phyloP scores from a whole-genome alignment of 805 yeast genomes.

The Wickerhamiella cacticola region DNA sequence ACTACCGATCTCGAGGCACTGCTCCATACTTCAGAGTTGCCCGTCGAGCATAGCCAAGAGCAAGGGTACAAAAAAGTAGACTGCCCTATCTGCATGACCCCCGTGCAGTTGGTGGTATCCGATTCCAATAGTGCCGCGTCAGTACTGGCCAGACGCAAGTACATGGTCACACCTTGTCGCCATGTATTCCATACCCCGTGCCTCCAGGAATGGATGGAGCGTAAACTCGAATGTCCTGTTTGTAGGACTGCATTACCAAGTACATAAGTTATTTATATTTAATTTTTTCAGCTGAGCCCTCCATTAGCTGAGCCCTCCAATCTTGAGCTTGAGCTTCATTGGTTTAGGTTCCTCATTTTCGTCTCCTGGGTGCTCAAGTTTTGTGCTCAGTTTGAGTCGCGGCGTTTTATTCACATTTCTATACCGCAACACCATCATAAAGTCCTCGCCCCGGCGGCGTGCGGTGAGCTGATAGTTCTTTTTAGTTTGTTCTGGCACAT shows the following conservation, averaged over 20 bases:
- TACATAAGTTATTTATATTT: not conserved
- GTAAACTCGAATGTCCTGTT: slow-evolving; percentile 86
- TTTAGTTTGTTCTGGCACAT: slow-evolving; percentile 51
- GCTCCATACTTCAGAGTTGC: slow-evolving; percentile 11
- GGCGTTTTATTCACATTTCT: slow-evolving; percentile 19
- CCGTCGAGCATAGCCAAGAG: not conserved
- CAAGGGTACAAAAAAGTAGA: slow-evolving; percentile 33
- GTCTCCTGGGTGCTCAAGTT: not conserved
- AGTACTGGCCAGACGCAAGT: slow-evolving; percentile 27
- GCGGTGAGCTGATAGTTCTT: slow-evolving; percentile 56
- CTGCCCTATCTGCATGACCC: slow-evolving; percentile 85
- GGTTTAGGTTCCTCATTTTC: slow-evolving; percentile 4
- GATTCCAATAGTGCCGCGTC: slow-evolving; percentile 17
- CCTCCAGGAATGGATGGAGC: slow-evolving; percentile 85
- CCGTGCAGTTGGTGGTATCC: slow-evolving; percentile 39
- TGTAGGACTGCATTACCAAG: slow-evolving; percentile 70
- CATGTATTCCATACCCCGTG: slow-evolving; percentile 88
- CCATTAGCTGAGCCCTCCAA: not conserved
- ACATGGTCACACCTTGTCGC: slow-evolving; percentile 69
- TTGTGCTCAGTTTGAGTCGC: slow-evolving; percentile 25
- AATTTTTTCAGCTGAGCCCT: not conserved
- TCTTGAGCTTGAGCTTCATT: slow-evolving; percentile 9
- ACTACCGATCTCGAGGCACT: slow-evolving; percentile 49
- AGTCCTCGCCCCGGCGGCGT: slow-evolving; percentile 32
- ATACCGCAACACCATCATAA: slow-evolving; percentile 39